Percentiles rank a stretch among this genome's conserved stretches.
Conservation (phyloP, 768 basidiomycete genomes). For the Russula vinacea region DNA sequence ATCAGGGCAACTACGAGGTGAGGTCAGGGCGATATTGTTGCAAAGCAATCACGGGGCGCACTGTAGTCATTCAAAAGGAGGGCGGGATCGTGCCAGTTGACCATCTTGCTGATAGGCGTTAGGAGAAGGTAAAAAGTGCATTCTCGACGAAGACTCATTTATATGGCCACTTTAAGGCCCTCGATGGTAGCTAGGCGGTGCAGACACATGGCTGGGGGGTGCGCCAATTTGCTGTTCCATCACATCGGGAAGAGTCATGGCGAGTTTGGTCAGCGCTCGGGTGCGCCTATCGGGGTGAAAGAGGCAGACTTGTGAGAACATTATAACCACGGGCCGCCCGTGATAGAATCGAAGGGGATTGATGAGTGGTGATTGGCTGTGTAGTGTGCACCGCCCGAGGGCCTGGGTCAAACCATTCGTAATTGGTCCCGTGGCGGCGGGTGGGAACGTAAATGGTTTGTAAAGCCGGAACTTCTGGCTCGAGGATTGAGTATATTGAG, state of each 20-base stretch:
- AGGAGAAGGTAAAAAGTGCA: not conserved
- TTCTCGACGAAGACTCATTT: not conserved
- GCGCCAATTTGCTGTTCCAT: not conserved
- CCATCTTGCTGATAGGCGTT: constrained; percentile 11
- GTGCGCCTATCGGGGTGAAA: not conserved
- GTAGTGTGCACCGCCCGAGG: not conserved
- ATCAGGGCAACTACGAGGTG: not conserved
- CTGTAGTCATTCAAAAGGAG: constrained; percentile 6
- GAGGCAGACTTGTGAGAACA: not conserved
- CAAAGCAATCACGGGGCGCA: not conserved
- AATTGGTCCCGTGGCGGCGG: not conserved
- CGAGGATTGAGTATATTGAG: not conserved
- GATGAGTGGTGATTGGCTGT: not conserved
- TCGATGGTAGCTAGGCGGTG: not conserved
- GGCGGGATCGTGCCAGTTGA: constrained; percentile 13
- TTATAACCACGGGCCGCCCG: not conserved
- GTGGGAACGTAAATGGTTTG: not conserved
- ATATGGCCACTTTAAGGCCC: not conserved
- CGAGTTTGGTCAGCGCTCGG: not conserved
- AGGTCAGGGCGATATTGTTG: not conserved
- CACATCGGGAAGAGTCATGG: not conserved
- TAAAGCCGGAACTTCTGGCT: not conserved
- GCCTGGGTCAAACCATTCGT: not conserved
- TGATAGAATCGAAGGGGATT: not conserved
- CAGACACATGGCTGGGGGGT: constrained; percentile 1